Evolutionary conservation across 495 filamentous ascomycete genomes (phyloP).

Genomic region (Aspergillus steynii): DNA sequence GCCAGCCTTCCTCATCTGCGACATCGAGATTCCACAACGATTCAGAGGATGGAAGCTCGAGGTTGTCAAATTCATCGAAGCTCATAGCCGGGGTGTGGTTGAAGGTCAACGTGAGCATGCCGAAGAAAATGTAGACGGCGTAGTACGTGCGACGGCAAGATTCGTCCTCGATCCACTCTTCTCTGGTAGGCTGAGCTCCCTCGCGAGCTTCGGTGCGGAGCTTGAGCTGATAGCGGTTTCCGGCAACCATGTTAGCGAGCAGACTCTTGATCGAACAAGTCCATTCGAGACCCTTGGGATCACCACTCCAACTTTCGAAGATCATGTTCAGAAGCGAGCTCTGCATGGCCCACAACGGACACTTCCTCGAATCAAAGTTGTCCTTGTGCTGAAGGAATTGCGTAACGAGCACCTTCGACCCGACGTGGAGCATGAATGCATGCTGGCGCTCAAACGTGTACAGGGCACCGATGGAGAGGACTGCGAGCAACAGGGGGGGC

Average conservation of each 20-base stretch:
- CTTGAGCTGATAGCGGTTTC: slow-evolving; percentile 95
- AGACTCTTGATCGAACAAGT: slow-evolving; percentile 98
- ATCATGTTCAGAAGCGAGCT: slow-evolving; percentile 96
- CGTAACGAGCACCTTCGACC: slow-evolving; percentile 93
- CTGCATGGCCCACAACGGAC: slow-evolving; percentile 97
- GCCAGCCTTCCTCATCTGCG: slow-evolving; percentile 79
- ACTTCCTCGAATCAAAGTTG: slow-evolving; percentile 98
- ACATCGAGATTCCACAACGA: slow-evolving; percentile 89
- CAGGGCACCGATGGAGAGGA: slow-evolving; percentile 91
- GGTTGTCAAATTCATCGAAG: slow-evolving; percentile 94
- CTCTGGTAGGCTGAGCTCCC: slow-evolving; percentile 69
- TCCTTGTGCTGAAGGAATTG: slow-evolving; percentile 97
- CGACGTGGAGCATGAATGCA: slow-evolving; percentile 95
- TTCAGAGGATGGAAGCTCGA: slow-evolving; percentile 91
- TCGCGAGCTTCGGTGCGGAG: slow-evolving; percentile 86
- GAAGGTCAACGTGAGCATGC: slow-evolving; percentile 91
- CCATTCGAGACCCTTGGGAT: slow-evolving; percentile 97
- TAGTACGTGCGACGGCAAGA: slow-evolving; percentile 96
- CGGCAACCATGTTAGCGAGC: slow-evolving; percentile 96
- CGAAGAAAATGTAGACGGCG: slow-evolving; percentile 99
- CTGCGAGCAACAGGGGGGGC: slow-evolving; percentile 81
- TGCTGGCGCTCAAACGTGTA: slow-evolving; percentile 97
- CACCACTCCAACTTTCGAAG: slow-evolving; percentile 98
- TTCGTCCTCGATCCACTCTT: slow-evolving; percentile 97
- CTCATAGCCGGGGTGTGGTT: slow-evolving; percentile 97